These are phyloP conservation scores for Anacardium occidentale DNA, from an alignment of 345 rosid species.

Conservation along the genomic window DNA sequence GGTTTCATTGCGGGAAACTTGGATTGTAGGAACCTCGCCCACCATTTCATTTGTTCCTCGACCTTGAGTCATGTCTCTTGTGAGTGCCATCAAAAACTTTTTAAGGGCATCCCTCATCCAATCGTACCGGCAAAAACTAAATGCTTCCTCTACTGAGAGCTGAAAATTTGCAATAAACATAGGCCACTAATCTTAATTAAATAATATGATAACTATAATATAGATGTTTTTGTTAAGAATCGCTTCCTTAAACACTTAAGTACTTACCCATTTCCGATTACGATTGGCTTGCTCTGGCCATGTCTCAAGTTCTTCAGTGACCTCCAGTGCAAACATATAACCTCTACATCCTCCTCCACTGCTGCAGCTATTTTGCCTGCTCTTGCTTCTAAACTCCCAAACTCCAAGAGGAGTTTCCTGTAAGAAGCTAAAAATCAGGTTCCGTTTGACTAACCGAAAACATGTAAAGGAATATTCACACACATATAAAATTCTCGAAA, in stretches of 20 bases:
- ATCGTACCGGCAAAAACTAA: slow-evolving; percentile 44
- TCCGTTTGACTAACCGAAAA: no score
- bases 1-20: slow-evolving; percentile 1
- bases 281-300: slow-evolving; percentile 46
- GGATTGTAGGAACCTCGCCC: slow-evolving; percentile 7
- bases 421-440: not conserved
- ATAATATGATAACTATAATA: no score
- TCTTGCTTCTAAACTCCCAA: slow-evolving; percentile 67
- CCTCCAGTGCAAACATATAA: slow-evolving; percentile 64
- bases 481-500: no score
- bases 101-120: slow-evolving; percentile 53
- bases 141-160: slow-evolving; percentile 39
- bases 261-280: slow-evolving; percentile 47
- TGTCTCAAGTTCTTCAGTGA: slow-evolving; percentile 41
- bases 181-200: no score
- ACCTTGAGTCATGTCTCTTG: no score
- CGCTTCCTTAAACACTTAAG: no score
- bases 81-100: slow-evolving; percentile 20
- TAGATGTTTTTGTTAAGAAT: no score
- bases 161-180: slow-evolving; percentile 16
- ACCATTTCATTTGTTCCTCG: slow-evolving; percentile 5
- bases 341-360: slow-evolving; percentile 65
- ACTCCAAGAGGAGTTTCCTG: slow-evolving; percentile 44
- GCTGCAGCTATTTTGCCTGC: slow-evolving; percentile 37
- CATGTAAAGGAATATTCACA: no score